Evolutionary conservation across 176 grass and related monocot genomes (phyloP), one percentile per base, ranked within the genome.

Genomic region (Elymus sibiricus): DNA sequence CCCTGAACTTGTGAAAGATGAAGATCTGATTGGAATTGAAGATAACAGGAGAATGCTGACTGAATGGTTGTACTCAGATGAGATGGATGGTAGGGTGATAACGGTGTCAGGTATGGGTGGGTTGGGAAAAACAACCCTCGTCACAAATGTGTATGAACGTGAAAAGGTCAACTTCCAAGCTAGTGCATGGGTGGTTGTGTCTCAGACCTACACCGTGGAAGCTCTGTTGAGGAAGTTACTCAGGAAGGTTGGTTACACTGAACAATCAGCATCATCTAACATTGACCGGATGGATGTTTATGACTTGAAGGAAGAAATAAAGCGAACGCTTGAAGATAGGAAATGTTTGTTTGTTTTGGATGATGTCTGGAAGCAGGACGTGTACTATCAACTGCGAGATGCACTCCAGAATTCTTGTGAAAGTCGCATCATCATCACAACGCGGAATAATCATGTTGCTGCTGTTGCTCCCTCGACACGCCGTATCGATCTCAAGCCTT

Each of bases 341-440:
- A 94, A 69, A 67, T 84, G 85, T 46, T 46, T 94, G 19, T 60
- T 94, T 6, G 61, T 94, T 11, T 73, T 94, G 74, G 89, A 91
- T 84, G 92, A 94, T 89, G 82, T 94, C 1, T 91, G 89, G 92
- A 31, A 89, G 19, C 65, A 75, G 64, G 31, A 80, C 51, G 83
- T 70, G 37, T 94, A 85, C 56, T 60, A 4, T 35, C 59, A 87
- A 19, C 71, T 89, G 22, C 49, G 7, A 10, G 79, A 89, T 34
- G 75, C 82, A 64, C 73, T 94, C 63, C 46, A 86, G 47, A 84
- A 83, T 26, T 56, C 2, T 39, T 35, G 22, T 15, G 28, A 68
- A 2, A 89, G 86, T 67, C 22, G 89, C 21, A 74, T 94, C 11
- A 64, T 94, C 1, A 86, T 94, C 60, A 94, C 92, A 1, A 91